A percentile compares a stretch with the other conserved stretches of the same genome.
Conservation (phyloP, 2,329 filamentous ascomycete species). For the Neofusicoccum cordaticola region DNA sequence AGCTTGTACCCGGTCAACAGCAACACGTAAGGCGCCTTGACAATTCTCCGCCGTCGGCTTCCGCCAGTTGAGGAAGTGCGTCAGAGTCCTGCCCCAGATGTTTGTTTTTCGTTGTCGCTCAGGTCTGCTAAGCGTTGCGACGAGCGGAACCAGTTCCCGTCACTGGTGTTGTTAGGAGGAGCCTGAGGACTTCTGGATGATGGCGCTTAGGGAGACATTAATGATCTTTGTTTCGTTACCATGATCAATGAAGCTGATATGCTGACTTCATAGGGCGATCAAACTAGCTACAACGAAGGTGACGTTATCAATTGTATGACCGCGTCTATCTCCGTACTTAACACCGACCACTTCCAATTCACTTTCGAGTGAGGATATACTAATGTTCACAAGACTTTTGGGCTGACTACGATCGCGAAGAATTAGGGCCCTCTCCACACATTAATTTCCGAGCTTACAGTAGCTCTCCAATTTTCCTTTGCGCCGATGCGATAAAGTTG, state of each 20-base stretch:
- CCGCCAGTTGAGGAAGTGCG: slow-evolving; percentile 38
- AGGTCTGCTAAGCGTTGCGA: slow-evolving; percentile 46
- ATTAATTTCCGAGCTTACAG: background rate
- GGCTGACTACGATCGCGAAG: too few species aligned
- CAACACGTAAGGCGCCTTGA: slow-evolving; percentile 46
- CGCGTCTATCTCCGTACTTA: background rate
- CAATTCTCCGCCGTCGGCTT: slow-evolving; percentile 49
- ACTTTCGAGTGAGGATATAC: background rate
- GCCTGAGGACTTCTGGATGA: slow-evolving; percentile 27
- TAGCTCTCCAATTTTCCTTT: background rate
- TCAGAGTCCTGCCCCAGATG: slow-evolving; percentile 40
- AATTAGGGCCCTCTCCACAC: background rate
- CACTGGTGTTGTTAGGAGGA: slow-evolving; percentile 34
- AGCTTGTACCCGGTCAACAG: slow-evolving; percentile 40
- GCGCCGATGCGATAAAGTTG: background rate
- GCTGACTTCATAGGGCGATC: too few species aligned
- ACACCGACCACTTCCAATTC: background rate
- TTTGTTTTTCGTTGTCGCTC: slow-evolving; percentile 37
- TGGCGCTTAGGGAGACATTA: background rate
- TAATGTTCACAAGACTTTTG: background rate
- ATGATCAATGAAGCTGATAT: too few species aligned
- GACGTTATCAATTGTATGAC: background rate
- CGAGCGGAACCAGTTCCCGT: slow-evolving; percentile 42
- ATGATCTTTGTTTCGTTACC: too few species aligned
- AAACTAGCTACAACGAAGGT: slow-evolving; percentile 16